A percentile compares a stretch with the other conserved stretches of the same genome.
phyloP scores from a whole-genome alignment of 192 early-diverging fungal genomes.

The Dissophora globulifera region DNA sequence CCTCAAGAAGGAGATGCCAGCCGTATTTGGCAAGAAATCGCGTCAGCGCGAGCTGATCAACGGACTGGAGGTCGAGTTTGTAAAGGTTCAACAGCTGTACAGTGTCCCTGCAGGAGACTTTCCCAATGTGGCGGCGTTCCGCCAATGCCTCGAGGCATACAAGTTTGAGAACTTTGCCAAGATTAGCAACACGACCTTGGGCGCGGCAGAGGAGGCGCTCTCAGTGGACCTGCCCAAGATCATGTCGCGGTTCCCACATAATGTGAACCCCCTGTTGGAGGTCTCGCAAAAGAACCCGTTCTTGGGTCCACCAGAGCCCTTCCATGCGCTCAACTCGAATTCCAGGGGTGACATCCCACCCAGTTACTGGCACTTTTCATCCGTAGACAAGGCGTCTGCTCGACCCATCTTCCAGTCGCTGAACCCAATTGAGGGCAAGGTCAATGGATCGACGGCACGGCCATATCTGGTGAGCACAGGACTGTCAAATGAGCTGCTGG shows the following conservation, averaged over 20 bases:
- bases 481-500: conserved; percentile 68
- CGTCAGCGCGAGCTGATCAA: conserved; percentile 77
- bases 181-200: conserved; percentile 73
- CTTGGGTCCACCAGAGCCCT: conserved; percentile 26
- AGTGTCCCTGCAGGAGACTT: conserved; percentile 87
- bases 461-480: conserved; percentile 75
- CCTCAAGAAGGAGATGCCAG: conserved; percentile 82
- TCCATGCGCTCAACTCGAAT: conserved; percentile 20
- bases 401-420: conserved; percentile 60
- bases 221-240: conserved; percentile 78
- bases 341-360: conserved; percentile 43
- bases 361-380: conserved; percentile 64
- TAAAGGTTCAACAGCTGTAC: conserved; percentile 78
- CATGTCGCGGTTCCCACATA: conserved; percentile 77
- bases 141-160: conserved; percentile 72
- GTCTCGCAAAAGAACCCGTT: conserved; percentile 68
- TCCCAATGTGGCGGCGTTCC: conserved; percentile 82
- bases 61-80: conserved; percentile 77
- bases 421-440: conserved; percentile 69
- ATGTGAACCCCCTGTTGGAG: conserved; percentile 69
- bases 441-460: conserved; percentile 62
- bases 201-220: conserved; percentile 78
- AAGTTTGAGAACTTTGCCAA: conserved; percentile 87
- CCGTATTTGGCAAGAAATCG: conserved; percentile 83
- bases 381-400: conserved; percentile 60